These are phyloP conservation scores for Laetiporus sulphureus DNA, from an alignment of 1,284 basidiomycete species.

Conservation along the genomic window DNA sequence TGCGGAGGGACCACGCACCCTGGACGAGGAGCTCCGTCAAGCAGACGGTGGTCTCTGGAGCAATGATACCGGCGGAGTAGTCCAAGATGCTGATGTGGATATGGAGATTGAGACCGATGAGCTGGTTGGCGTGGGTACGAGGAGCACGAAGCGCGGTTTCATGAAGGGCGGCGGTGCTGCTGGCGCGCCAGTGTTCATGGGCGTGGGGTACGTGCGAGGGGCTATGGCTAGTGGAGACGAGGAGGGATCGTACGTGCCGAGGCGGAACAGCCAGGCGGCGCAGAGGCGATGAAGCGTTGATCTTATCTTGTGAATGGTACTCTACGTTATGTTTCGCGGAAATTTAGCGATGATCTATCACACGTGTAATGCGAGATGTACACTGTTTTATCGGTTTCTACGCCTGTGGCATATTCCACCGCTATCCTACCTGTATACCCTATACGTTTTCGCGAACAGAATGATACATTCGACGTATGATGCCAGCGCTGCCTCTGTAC, in stretches of 20 bases:
- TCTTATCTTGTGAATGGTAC: no score
- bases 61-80: constrained; percentile 22
- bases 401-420: no score
- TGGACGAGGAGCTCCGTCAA: constrained; percentile 57
- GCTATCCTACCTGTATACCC: no score
- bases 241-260: no score
- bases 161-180: constrained; percentile 69
- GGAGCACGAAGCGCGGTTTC: constrained; percentile 49
- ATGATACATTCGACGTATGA: no score
- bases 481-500: no score
- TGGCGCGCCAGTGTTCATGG: constrained; percentile 61
- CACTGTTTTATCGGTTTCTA: no score
- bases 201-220: constrained; percentile 53
- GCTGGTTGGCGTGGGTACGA: constrained; percentile 45
- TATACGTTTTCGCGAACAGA: no score
- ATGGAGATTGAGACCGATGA: constrained; percentile 37
- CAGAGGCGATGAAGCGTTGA: background rate
- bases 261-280: no score
- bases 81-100: constrained; percentile 23
- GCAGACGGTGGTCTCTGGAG: constrained; percentile 32
- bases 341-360: no score
- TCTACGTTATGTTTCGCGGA: no score
- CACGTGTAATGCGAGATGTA: no score
- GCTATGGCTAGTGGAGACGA: constrained; percentile 23
- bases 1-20: constrained; percentile 37